Base-by-base conservation (phyloP, 23 red algal species). In the Gracilaria vermiculophylla region DNA sequence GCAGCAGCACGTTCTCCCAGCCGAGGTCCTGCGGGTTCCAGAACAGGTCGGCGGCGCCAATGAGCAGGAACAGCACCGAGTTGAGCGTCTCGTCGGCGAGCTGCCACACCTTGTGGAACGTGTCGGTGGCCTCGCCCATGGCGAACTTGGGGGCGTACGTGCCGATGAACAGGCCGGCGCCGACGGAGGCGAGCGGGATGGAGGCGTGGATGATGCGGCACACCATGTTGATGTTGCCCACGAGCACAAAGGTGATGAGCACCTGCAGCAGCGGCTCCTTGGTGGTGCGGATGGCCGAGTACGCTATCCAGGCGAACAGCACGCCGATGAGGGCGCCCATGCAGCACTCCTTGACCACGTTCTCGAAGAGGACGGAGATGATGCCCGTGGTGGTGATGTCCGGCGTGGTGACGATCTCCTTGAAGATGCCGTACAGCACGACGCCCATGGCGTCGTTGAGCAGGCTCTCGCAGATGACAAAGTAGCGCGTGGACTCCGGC, bases 361-460 rank as follows among this genome's bases (percentile, higher is more conserved):
- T 82, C 31, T 83, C 62, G 50, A 91, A 85, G 4, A 98, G 41
- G 13, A 86, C 28, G 57, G 74, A 60, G 8, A 62, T 40, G 21
- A 78, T 73, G 17, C 92, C 77, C 47, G 60, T 32, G 36, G 27
- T 20, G 47, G 45, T 21, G 57, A 80, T 85, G 43, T 94, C 78
- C 21, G 81, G 81, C 31, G 81, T 62, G 13, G 50, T 32, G 42
- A 92, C 74, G 39, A 91, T 91, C 55, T 93, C 71, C n/a, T 76
- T 39, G 19, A 97, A 56, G 19, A 40, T 79, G 25, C 76, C 48
- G 85, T 93, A 97, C 58, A 98, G 76, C n/a, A 98, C 92, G 27
- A 98, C 92, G 45, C 92, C 90, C 23, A 98, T 77, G 29, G 96
- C 96, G 58, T 98, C 96, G 90, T 98, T 98, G 85, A 98, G 94